Conservation (phyloP, 2,329 filamentous ascomycete species). For the Coleophoma cylindrospora region DNA sequence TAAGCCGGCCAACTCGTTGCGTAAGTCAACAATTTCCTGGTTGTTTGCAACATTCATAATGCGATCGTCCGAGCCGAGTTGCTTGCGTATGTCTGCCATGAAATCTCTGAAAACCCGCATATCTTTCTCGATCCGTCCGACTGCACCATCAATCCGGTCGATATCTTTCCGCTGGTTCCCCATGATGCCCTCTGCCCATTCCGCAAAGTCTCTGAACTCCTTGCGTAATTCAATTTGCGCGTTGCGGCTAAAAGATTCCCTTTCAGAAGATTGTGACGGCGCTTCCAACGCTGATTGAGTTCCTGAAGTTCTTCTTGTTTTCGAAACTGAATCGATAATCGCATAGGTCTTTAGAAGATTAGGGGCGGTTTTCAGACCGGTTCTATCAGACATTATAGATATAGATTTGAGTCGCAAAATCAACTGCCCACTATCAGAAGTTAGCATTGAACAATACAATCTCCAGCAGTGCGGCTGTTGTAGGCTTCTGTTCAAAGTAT, state of each 20-base stretch:
- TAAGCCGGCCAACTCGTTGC: conserved; percentile 5
- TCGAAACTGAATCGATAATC: conserved; percentile 6
- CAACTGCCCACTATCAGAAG: conserved; percentile 18
- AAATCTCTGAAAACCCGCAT: conserved; percentile 23
- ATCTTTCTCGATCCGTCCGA: conserved; percentile 20
- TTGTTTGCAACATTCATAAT: conserved; percentile 4
- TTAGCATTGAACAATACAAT: not conserved
- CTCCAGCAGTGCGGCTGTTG: too few species aligned
- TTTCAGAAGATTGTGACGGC: not conserved
- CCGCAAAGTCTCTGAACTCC: conserved; percentile 12
- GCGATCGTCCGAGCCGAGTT: conserved; percentile 7
- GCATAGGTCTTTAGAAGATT: conserved; percentile 14
- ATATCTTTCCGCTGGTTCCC: conserved; percentile 23
- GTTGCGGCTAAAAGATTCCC: not conserved
- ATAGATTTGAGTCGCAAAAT: conserved; percentile 21
- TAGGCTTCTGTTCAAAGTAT: not conserved
- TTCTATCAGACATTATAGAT: conserved; percentile 16
- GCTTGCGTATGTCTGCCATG: conserved; percentile 21
- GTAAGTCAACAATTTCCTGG: conserved; percentile 5
- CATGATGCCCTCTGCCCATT: conserved; percentile 20
- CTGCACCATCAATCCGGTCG: conserved; percentile 18
- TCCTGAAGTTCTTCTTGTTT: not conserved
- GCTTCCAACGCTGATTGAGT: not conserved
- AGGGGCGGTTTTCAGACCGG: conserved; percentile 14
- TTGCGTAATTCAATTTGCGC: not conserved